Percentiles rank a stretch among this genome's conserved stretches.
phyloP scores from a whole-genome alignment of 192 early-diverging fungal genomes.

The Diversispora eburnea region DNA sequence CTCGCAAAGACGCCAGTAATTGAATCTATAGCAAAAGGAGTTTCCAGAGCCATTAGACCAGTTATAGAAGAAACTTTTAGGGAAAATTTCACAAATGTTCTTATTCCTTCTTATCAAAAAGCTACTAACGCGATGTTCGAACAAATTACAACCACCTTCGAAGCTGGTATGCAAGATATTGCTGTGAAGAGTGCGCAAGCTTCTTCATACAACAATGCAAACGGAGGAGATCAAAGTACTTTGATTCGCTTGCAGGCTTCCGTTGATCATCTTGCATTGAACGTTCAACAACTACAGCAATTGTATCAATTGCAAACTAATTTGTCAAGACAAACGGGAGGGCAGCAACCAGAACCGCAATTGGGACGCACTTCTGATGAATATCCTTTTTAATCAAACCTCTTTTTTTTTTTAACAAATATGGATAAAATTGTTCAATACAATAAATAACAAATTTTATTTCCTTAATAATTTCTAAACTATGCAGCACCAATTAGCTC shows the following conservation, averaged over 20 bases:
- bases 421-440: background rate
- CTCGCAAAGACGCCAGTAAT: slow-evolving; percentile 35
- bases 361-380: slow-evolving; percentile 1
- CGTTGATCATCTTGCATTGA: slow-evolving; percentile 31
- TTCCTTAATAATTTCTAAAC: slow-evolving; percentile 10
- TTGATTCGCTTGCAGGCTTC: slow-evolving; percentile 30
- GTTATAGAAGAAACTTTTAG: slow-evolving; percentile 44
- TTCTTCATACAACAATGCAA: slow-evolving; percentile 14
- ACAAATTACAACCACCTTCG: slow-evolving; percentile 42
- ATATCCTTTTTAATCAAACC: slow-evolving; percentile 20
- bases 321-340: slow-evolving; percentile 1
- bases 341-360: slow-evolving; percentile 5
- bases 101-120: slow-evolving; percentile 47
- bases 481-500: slow-evolving; percentile 22
- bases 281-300: slow-evolving; percentile 10
- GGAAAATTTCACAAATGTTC: slow-evolving; percentile 39
- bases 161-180: slow-evolving; percentile 33
- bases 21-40: slow-evolving; percentile 32
- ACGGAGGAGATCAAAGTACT: slow-evolving; percentile 7
- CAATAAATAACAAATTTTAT: background rate
- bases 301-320: slow-evolving; percentile 20
- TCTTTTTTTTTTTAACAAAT: too few relatives aligned
- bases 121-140: slow-evolving; percentile 48
- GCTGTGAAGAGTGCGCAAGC: slow-evolving; percentile 21
- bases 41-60: slow-evolving; percentile 40